Conservation (phyloP, 208 protist species). For the Ichthyophonus hoferi region DNA sequence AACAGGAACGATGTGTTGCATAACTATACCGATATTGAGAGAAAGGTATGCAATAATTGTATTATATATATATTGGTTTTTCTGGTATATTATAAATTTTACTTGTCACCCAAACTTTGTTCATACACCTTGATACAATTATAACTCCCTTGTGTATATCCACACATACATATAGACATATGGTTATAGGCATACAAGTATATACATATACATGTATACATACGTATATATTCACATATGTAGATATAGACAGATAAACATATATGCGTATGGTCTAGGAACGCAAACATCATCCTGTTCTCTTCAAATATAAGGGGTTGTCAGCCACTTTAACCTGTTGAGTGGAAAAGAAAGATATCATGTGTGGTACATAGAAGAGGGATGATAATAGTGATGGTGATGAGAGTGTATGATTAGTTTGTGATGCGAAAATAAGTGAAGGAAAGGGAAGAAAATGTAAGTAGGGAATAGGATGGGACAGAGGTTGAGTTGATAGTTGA, state of each 20-base stretch:
- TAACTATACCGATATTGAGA: slow-evolving; percentile 26
- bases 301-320: no score
- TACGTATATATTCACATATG: not conserved
- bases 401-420: no score
- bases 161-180: not conserved
- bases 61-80: not conserved
- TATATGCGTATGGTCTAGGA: not conserved
- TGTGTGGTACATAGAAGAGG: no score
- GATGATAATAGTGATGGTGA: no score
- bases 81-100: not conserved
- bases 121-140: not conserved
- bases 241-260: not conserved
- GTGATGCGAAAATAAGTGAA: not conserved
- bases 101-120: not conserved
- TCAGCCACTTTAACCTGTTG: no score
- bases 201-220: not conserved
- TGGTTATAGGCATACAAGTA: not conserved
- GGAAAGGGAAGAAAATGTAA: no score
- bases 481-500: no score
- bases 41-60: slow-evolving; percentile 35
- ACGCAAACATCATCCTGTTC: not conserved
- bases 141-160: not conserved
- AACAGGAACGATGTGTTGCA: slow-evolving; percentile 27
- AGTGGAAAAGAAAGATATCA: no score
- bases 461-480: no score